phyloP scores from a whole-genome alignment of 805 yeast species.

The Komagataella pseudopastoris region DNA sequence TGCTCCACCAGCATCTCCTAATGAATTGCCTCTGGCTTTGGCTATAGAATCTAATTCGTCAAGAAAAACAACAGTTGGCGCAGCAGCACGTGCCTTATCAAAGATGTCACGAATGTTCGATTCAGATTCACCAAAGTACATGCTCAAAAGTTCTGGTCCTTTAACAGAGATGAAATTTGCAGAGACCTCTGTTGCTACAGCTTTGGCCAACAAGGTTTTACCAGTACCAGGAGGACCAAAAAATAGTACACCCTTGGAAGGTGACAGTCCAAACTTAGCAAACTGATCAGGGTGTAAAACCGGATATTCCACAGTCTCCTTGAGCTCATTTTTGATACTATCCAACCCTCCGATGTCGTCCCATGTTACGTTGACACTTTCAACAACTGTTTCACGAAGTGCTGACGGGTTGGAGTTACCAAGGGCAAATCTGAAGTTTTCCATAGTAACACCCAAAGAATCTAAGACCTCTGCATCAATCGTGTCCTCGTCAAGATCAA shows the following conservation, averaged over 20 bases:
- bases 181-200: slow-evolving; percentile 97
- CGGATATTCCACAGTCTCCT: slow-evolving; percentile 98
- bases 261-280: slow-evolving; percentile 94
- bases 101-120: slow-evolving; percentile 95
- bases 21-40: slow-evolving; percentile 86
- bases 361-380: slow-evolving; percentile 97
- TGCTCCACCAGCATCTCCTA: slow-evolving; percentile 95
- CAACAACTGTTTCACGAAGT: slow-evolving; percentile 97
- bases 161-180: slow-evolving; percentile 96
- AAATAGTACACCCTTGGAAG: slow-evolving; percentile 96
- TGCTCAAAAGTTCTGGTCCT: slow-evolving; percentile 92
- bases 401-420: slow-evolving; percentile 99
- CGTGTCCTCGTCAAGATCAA: slow-evolving; percentile 90
- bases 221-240: slow-evolving; percentile 99
- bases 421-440: slow-evolving; percentile 92
- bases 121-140: slow-evolving; percentile 99
- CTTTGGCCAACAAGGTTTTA: slow-evolving; percentile 95
- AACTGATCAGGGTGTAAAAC: slow-evolving; percentile 98
- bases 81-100: slow-evolving; percentile 98
- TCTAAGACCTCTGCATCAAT: slow-evolving; percentile 96
- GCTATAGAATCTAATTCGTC: slow-evolving; percentile 98
- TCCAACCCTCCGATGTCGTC: slow-evolving; percentile 99
- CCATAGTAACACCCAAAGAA: slow-evolving; percentile 97
- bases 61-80: slow-evolving; percentile 96
- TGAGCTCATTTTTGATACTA: slow-evolving; percentile 88